These are phyloP conservation scores for Fusarium protoensiforme DNA, from an alignment of 2,329 filamentous ascomycete species.

Conservation along the genomic window DNA sequence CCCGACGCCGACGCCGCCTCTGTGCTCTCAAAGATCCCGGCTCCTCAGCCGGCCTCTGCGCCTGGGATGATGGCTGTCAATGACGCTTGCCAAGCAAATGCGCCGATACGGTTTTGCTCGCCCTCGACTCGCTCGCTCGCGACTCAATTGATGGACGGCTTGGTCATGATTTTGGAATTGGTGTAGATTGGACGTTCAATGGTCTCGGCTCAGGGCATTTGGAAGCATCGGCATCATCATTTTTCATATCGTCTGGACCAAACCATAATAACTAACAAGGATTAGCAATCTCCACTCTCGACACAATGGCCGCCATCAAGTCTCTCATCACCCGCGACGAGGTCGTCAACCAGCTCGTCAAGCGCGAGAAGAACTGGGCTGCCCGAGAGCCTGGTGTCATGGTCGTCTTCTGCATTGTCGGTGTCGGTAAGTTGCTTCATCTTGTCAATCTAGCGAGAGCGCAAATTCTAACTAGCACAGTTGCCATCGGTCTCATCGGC, in stretches of 20 bases:
- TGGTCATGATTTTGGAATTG: constrained; percentile 16
- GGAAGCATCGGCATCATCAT: neutral
- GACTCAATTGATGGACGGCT: constrained; percentile 21
- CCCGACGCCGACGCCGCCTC: constrained; percentile 4
- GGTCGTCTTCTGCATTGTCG: constrained; percentile 57
- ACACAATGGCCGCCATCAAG: constrained; percentile 57
- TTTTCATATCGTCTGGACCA: neutral
- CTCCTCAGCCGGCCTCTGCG: constrained; percentile 10
- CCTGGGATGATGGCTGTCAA: constrained; percentile 7
- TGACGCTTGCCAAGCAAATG: constrained; percentile 27
- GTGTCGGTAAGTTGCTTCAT: constrained; percentile 47
- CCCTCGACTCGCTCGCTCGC: constrained; percentile 1
- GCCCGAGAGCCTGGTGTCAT: constrained; percentile 53
- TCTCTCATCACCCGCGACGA: constrained; percentile 52
- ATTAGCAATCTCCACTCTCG: constrained; percentile 42
- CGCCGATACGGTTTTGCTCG: neutral
- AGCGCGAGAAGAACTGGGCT: constrained; percentile 56
- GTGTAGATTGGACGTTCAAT: constrained; percentile 14
- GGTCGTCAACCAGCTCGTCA: constrained; percentile 52
- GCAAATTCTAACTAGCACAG: constrained; percentile 40
- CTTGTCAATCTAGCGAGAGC: neutral
- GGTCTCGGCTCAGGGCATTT: constrained; percentile 7
- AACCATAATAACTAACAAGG: constrained; percentile 10
- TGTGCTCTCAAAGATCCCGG: constrained; percentile 14
- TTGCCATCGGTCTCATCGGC: constrained; percentile 46